phyloP scores from a whole-genome alignment of 2,329 filamentous ascomycete species.

The Trichoderma asperellum region DNA sequence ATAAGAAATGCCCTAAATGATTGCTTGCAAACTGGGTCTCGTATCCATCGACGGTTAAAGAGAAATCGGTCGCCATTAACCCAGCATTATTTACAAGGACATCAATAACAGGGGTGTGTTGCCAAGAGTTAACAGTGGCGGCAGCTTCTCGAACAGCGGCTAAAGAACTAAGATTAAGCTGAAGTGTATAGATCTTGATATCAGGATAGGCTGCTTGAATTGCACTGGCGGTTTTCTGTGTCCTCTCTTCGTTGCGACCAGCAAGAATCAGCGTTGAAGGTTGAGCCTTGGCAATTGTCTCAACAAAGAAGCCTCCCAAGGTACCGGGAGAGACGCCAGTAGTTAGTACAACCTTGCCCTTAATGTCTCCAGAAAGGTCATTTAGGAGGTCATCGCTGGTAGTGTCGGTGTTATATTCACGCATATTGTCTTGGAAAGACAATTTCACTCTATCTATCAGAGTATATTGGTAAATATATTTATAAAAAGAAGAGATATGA shows the following conservation, averaged over 20 bases:
- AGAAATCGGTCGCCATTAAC: conserved; percentile 45
- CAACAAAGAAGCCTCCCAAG: conserved; percentile 45
- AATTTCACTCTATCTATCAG: background rate
- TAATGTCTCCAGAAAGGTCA: conserved; percentile 33
- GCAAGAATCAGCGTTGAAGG: conserved; percentile 52
- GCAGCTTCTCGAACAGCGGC: conserved; percentile 45
- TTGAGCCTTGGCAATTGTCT: conserved; percentile 44
- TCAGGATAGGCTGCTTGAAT: conserved; percentile 40
- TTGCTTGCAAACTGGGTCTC: conserved; percentile 44
- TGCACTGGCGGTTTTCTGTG: conserved; percentile 43
- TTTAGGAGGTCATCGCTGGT: conserved; percentile 32
- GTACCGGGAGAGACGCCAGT: conserved; percentile 47
- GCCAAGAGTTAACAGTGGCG: conserved; percentile 37
- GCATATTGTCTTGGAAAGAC: background rate
- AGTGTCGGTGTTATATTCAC: conserved; percentile 22
- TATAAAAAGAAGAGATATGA: background rate
- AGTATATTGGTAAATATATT: background rate
- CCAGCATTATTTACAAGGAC: conserved; percentile 53
- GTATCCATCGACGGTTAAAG: conserved; percentile 43
- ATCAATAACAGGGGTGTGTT: conserved; percentile 37
- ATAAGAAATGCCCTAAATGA: conserved; percentile 46
- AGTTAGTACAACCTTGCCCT: conserved; percentile 44
- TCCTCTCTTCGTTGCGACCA: conserved; percentile 48
- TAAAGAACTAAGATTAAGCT: conserved; percentile 46
- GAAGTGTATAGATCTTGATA: conserved; percentile 39